These are phyloP conservation scores for Carex myosuroides DNA, from an alignment of 176 grass and related monocot species.

Conservation along the genomic window DNA sequence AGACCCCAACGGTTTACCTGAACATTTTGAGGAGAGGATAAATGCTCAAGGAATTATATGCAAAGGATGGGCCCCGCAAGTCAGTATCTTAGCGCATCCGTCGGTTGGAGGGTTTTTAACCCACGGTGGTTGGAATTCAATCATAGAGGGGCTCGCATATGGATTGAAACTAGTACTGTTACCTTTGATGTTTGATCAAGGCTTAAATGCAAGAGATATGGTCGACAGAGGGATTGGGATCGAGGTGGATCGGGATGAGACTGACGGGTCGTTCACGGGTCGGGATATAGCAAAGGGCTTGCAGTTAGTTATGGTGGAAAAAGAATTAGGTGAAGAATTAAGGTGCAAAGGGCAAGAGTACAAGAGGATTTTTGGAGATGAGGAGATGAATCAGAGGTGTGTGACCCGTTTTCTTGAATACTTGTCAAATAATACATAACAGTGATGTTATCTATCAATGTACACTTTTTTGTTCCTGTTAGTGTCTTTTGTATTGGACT, in stretches of 20 bases:
- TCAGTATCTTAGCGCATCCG: slow-evolving; percentile 30
- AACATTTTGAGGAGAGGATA: slow-evolving; percentile 30
- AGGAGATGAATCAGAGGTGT: slow-evolving; percentile 33
- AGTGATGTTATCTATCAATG: background rate
- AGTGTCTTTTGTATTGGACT: no score
- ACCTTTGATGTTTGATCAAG: slow-evolving; percentile 56
- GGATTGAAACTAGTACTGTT: slow-evolving; percentile 43
- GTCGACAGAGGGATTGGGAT: slow-evolving; percentile 33
- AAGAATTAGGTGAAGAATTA: slow-evolving; percentile 21
- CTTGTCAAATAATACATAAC: slow-evolving; percentile 21
- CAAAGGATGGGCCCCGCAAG: slow-evolving; percentile 50
- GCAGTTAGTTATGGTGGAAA: slow-evolving; percentile 39
- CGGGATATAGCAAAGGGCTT: slow-evolving; percentile 34
- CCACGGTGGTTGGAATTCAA: slow-evolving; percentile 54
- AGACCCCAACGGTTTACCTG: slow-evolving; percentile 13
- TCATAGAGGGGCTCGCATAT: slow-evolving; percentile 32
- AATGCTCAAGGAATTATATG: slow-evolving; percentile 22
- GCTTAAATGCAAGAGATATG: slow-evolving; percentile 44
- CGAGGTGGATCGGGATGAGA: slow-evolving; percentile 40
- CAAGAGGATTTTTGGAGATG: slow-evolving; percentile 36
- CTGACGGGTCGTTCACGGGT: slow-evolving; percentile 42
- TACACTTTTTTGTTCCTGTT: background rate
- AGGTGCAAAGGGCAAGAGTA: slow-evolving; percentile 30
- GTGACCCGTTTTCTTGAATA: slow-evolving; percentile 29
- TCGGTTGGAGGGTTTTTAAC: slow-evolving; percentile 53